Base-by-base conservation (phyloP, 805 yeast genomes). In the Scheffersomyces spartinae region DNA sequence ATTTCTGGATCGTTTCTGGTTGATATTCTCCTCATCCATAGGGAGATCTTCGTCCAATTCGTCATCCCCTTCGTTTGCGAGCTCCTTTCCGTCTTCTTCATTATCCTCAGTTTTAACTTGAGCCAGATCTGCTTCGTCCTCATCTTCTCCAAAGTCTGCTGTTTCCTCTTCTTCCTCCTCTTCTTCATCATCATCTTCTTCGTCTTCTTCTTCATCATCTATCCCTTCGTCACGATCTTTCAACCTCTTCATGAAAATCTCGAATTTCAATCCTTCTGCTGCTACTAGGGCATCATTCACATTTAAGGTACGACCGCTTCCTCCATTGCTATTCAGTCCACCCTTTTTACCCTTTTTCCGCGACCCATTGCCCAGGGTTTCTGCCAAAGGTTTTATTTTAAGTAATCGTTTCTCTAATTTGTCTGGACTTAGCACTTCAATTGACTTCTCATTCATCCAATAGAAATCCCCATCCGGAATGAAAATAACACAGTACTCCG, bases 381-480 rank as follows among this genome's bases (percentile, higher is more conserved):
- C 22, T 26, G 10, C 27, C 20, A 34, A 33, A 12, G 32, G 28
- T 20, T 38, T 36, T 10, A 48, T 33, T 32, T 49, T 48, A 28
- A 39, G 40, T 24, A 54, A 33, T 21, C 42, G 42, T 17, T 47
- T 32, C n/a, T 41, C 42, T 20, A 59, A 33, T 33, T 46, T 47
- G 5, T 51, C 55, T 5, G 30, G 33, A 2, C 59, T 35, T 25
- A 59, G 39, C 7, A 37, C 34, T 30, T 53, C 59, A 23, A 60
- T 36, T 15, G 44, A 41, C 38, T 55, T 54, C 21, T 53, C 64
- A 25, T 45, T 51, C 50, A 56, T 48, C 67, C 67, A 60, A 36
- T 53, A 48, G 40, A 42, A 59, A 31, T 59, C 63, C 9, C 64
- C 65, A 32, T 58, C 65, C 5, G 65, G 65, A 18, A 60, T 57